A percentile compares a stretch with the other conserved stretches of the same genome.
Evolutionary conservation across 257 asterid genomes (phyloP).

Genomic region (Solanum okadae): DNA sequence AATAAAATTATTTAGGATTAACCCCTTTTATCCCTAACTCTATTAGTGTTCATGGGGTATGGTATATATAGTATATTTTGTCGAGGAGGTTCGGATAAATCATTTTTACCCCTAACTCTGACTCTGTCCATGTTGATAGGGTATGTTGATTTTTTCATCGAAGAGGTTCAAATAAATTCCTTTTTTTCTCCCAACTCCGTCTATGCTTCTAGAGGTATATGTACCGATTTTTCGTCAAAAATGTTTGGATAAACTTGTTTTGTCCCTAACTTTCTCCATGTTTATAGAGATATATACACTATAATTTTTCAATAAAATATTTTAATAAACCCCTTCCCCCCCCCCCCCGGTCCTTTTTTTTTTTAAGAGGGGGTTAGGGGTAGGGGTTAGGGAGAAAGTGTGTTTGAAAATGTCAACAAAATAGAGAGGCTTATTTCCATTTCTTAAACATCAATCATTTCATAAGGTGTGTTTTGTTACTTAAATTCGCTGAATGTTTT

Average conservation of each 20-base stretch:
- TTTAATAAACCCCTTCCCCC: background rate
- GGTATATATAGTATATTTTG: background rate
- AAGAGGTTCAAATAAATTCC: background rate
- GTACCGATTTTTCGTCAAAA: background rate
- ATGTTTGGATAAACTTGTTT: background rate
- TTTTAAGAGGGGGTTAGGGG: background rate
- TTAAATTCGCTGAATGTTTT: accelerated
- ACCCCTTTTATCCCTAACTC: background rate
- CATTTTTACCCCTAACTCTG: background rate
- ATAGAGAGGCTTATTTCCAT: conserved; percentile 23
- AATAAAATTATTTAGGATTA: background rate
- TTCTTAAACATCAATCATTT: conserved; percentile 54
- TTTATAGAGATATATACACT: background rate
- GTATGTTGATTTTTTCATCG: background rate
- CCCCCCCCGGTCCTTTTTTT: background rate
- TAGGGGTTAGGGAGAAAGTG: background rate
- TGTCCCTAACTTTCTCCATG: background rate
- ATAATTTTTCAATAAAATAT: background rate
- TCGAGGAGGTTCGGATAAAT: background rate
- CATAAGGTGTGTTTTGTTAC: background rate
- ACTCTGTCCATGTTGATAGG: background rate
- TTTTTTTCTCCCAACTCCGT: background rate
- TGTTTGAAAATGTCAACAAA: conserved; percentile 35
- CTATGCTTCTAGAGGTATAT: background rate
- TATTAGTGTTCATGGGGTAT: background rate